Evolutionary conservation across 352 stramenopile genomes (phyloP).

Genomic region (Phytophthora agathidicida): DNA sequence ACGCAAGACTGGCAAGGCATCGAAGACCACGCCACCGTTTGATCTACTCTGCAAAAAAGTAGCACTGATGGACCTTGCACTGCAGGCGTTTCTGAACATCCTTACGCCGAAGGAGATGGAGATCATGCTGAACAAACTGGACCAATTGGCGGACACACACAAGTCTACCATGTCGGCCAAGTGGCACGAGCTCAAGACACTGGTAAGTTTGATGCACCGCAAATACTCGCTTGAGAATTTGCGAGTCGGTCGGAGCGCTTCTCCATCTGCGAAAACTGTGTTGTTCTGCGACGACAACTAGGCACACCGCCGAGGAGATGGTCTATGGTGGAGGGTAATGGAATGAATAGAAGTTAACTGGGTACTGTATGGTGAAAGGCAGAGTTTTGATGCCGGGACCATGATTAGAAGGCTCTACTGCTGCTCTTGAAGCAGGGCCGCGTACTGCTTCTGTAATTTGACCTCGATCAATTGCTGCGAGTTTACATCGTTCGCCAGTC

Average conservation of each 20-base stretch:
- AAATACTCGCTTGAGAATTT: constrained; percentile 87
- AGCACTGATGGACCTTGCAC: constrained; percentile 80
- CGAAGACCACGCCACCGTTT: constrained; percentile 53
- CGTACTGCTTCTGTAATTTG: constrained; percentile 81
- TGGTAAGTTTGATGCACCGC: constrained; percentile 84
- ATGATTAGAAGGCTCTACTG: no score
- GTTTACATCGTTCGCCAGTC: constrained; percentile 78
- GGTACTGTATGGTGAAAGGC: constrained; percentile 2
- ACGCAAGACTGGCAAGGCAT: constrained; percentile 43
- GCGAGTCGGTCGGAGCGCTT: constrained; percentile 55
- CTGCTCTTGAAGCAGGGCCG: constrained; percentile 47
- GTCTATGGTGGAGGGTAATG: constrained; percentile 5
- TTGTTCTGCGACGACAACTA: constrained; percentile 50
- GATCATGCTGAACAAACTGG: constrained; percentile 73
- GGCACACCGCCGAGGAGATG: background rate
- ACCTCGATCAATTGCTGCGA: constrained; percentile 77
- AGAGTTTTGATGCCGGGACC: no score
- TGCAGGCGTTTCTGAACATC: constrained; percentile 81
- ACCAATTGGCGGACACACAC: constrained; percentile 69
- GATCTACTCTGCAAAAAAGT: constrained; percentile 85
- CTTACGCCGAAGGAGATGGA: constrained; percentile 73
- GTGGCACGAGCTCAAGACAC: constrained; percentile 88
- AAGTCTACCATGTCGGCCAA: constrained; percentile 84
- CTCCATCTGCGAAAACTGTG: constrained; percentile 45
- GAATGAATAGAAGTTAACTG: constrained; percentile 18